Conservation (phyloP, 2,329 filamentous ascomycete genomes). For the Pestalotiopsis sp. region DNA sequence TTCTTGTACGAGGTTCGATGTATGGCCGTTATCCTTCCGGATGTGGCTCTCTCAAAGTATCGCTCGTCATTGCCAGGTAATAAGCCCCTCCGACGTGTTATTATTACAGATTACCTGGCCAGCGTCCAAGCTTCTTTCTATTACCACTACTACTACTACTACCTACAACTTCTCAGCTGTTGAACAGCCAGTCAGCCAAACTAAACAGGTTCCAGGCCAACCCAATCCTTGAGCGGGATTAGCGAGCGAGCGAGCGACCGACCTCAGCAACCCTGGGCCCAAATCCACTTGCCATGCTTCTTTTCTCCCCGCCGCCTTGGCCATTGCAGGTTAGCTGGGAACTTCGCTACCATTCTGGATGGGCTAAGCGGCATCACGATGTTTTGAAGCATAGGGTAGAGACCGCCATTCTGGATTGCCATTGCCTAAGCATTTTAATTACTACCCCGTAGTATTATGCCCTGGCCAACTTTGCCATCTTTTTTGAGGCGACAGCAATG, state of each 20-base stretch:
- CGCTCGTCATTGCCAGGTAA: neutral
- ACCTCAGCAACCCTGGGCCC: neutral
- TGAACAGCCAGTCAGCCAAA: neutral
- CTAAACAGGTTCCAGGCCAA: neutral
- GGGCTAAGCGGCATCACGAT: neutral
- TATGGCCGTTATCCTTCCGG: neutral
- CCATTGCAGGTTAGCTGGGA: neutral
- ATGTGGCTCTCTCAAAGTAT: neutral
- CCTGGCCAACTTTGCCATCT: neutral
- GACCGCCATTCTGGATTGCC: neutral
- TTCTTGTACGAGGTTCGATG: neutral
- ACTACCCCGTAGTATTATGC: neutral
- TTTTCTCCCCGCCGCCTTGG: neutral
- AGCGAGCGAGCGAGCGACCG: neutral
- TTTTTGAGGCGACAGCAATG: neutral
- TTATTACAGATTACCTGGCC: too few relatives aligned
- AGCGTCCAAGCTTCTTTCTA: too few relatives aligned
- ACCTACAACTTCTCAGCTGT: neutral
- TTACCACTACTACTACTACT: neutral
- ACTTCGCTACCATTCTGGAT: neutral
- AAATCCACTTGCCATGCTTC: neutral
- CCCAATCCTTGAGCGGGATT: neutral
- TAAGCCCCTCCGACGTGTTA: too few relatives aligned
- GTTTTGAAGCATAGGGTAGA: neutral
- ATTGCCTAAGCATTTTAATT: neutral